Conservation (phyloP, 2,329 filamentous ascomycete genomes). For the Nothopassalora personata region DNA sequence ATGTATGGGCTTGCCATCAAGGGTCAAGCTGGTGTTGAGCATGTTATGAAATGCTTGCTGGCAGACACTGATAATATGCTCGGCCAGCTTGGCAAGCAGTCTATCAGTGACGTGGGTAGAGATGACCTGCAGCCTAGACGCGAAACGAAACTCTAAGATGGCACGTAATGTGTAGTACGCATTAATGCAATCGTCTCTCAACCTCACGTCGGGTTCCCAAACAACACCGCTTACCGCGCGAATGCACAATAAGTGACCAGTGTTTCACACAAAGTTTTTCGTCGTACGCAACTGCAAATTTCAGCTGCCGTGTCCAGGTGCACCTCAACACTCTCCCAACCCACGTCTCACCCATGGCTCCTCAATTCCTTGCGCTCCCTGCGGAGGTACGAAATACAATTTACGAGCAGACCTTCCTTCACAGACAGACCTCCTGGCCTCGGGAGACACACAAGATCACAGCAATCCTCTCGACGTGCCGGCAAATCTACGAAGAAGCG, state of each 20-base stretch:
- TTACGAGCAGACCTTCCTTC: not conserved
- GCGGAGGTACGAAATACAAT: not conserved
- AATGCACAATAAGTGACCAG: not conserved
- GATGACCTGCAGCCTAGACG: constrained; percentile 17
- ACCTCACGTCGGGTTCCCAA: not conserved
- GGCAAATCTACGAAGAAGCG: not conserved
- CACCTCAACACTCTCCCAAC: not conserved
- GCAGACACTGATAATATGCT: constrained; percentile 23
- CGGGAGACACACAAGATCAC: not conserved
- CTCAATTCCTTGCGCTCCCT: not conserved
- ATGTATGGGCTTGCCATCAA: constrained; percentile 56
- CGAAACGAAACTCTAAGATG: constrained; percentile 16
- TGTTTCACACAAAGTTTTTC: not conserved
- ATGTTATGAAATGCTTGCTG: constrained; percentile 24
- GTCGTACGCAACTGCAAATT: not conserved
- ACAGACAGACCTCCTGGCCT: not conserved
- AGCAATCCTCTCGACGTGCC: not conserved
- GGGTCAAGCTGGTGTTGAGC: constrained; percentile 52
- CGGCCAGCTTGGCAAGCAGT: constrained; percentile 19
- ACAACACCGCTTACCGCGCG: not conserved
- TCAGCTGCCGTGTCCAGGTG: not conserved
- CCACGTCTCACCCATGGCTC: not conserved
- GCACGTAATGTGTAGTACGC: not conserved
- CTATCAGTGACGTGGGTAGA: constrained; percentile 15
- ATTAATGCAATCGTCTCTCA: not conserved